phyloP scores from a whole-genome alignment of 768 basidiomycete genomes.

The Punctularia strigosozonata region DNA sequence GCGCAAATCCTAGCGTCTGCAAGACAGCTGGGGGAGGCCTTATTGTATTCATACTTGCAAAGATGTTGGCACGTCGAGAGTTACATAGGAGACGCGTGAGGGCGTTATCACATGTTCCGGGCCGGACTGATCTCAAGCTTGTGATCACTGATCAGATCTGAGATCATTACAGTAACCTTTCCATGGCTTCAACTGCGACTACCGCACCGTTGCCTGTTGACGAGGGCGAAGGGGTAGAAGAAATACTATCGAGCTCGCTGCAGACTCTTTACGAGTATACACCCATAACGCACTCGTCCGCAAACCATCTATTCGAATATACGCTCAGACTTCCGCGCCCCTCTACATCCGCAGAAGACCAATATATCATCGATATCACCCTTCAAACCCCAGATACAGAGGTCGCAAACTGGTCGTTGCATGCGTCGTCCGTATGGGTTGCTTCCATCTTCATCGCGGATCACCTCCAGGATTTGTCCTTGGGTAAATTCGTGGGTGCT shows the following conservation, averaged over 20 bases:
- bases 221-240: too few species aligned
- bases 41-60: constrained; percentile 29
- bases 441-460: constrained; percentile 59
- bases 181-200: too few species aligned
- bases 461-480: constrained; percentile 36
- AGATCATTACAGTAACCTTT: too few species aligned
- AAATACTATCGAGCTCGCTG: constrained; percentile 56
- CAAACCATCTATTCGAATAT: constrained; percentile 44
- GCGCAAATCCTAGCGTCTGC: constrained; percentile 75
- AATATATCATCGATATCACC: constrained; percentile 19
- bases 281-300: constrained; percentile 47
- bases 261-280: constrained; percentile 47
- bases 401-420: constrained; percentile 60
- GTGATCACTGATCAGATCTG: too few species aligned
- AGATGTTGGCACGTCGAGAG: too few species aligned
- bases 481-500: constrained; percentile 18
- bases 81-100: too few species aligned
- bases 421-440: constrained; percentile 70
- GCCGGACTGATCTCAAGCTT: too few species aligned
- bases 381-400: constrained; percentile 54
- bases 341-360: constrained; percentile 5
- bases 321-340: constrained; percentile 4
- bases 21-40: constrained; percentile 33
- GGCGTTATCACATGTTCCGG: too few species aligned
- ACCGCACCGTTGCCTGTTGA: too few species aligned